A percentile compares a stretch with the other conserved stretches of the same genome.
These are phyloP conservation scores for Suillus occidentalis DNA, from an alignment of 768 basidiomycete species.

Conservation along the genomic window DNA sequence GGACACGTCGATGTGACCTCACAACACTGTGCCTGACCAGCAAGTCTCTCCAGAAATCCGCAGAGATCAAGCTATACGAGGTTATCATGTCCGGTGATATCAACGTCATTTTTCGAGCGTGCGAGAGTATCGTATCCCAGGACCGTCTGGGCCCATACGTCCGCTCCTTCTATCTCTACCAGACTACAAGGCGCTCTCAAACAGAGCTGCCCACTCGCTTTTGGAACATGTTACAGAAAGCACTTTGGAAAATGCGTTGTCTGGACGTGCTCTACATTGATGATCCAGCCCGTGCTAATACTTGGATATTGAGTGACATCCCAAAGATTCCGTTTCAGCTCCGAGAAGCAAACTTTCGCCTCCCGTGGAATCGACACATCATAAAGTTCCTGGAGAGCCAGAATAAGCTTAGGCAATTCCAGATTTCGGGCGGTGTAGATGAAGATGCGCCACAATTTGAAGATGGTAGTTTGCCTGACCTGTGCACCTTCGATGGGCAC, in stretches of 20 bases:
- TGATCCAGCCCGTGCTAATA: conserved; percentile 38
- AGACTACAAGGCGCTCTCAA: conserved; percentile 29
- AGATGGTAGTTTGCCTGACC: conserved; percentile 38
- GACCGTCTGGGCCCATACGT: conserved; percentile 43
- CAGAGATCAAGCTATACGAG: conserved; percentile 49
- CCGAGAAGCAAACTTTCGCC: conserved; percentile 45
- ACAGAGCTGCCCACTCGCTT: conserved; percentile 34
- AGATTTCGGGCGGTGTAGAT: conserved; percentile 28
- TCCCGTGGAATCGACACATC: conserved; percentile 48
- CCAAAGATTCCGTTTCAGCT: conserved; percentile 46
- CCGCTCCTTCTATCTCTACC: conserved; percentile 42
- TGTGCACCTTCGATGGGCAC: conserved; percentile 47
- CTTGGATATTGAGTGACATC: conserved; percentile 47
- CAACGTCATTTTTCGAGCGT: conserved; percentile 36
- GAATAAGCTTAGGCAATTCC: conserved; percentile 40
- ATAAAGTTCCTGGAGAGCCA: conserved; percentile 52
- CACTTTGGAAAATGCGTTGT: conserved; percentile 43
- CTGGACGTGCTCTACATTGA: conserved; percentile 45
- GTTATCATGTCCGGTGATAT: conserved; percentile 39
- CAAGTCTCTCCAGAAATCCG: conserved; percentile 47
- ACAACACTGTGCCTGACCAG: conserved; percentile 43
- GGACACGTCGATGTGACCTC: conserved; percentile 38
- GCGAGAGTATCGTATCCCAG: conserved; percentile 36
- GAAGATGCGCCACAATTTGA: conserved; percentile 26
- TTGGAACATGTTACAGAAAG: conserved; percentile 45